phyloP scores from a whole-genome alignment of 2,329 filamentous ascomycete genomes.

The Xylariomycetidae sp. region DNA sequence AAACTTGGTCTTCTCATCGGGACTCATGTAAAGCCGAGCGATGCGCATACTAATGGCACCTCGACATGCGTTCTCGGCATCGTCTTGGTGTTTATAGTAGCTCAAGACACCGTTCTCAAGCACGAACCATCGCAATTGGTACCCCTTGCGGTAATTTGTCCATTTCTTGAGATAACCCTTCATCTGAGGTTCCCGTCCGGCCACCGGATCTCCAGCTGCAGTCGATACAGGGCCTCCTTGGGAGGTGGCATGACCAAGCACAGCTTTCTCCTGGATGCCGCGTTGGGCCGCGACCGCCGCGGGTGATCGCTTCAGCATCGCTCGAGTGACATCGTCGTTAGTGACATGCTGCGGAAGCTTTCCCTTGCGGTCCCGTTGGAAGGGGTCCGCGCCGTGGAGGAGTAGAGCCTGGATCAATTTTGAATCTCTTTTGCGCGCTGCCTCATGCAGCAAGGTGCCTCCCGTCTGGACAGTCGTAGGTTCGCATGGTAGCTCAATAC shows the following conservation, averaged over 20 bases:
- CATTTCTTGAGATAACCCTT: constrained; percentile 99
- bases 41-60: constrained; percentile 99
- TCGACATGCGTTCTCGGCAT: constrained; percentile 90
- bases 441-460: constrained; percentile 92
- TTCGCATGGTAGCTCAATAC: constrained; percentile 81
- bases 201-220: constrained; percentile 55
- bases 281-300: constrained; percentile 91
- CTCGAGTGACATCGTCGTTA: constrained; percentile 83
- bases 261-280: constrained; percentile 95
- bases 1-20: constrained; percentile 95
- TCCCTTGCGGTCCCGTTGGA: constrained; percentile 88
- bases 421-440: constrained; percentile 79
- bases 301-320: constrained; percentile 89
- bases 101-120: constrained; percentile 95
- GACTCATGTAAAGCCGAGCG: constrained; percentile 88
- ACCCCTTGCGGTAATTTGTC: constrained; percentile 98
- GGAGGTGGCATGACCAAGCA: constrained; percentile 68
- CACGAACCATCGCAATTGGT: constrained; percentile 96
- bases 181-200: constrained; percentile 91
- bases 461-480: constrained; percentile 71
- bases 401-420: constrained; percentile 85
- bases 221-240: constrained; percentile 48
- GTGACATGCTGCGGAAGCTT: constrained; percentile 95
- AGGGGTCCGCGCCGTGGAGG: constrained; percentile 92
- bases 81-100: constrained; percentile 99